Base-by-base conservation (phyloP, 257 asterid species). In the Solanum okadae region DNA sequence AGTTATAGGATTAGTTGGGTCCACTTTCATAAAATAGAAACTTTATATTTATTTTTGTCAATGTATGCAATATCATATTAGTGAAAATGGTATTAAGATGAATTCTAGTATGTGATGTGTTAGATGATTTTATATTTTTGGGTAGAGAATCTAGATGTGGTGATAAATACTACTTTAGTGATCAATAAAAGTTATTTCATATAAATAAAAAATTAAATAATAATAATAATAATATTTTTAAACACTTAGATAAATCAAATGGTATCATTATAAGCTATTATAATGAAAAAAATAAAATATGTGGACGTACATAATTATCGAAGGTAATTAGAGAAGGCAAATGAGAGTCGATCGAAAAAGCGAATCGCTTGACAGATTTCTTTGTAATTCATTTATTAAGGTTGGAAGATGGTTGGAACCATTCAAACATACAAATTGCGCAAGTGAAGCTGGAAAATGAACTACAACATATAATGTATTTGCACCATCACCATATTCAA, bases 331-430 rank as follows among this genome's bases (percentile, higher is more conserved):
- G 8, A 1, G 22, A 49, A 49, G 59, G 59, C 3, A 15, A 5
- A 49, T 49, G 61, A 5, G 61, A 49, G 11, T 6, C n/a, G 3
- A 46, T 14, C 3, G 0, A 18, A 56, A 56, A 6, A 16, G 1
- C 1, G 0, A 8, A 18, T 0, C 4, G 4, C 65, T 56, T 18
- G 11, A 56, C 0, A 18, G 0, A 56, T 2, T 20, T 0, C 0
- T 6, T 56, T 20, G 8, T 56, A 56, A 20, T 56, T 56, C 65
- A 56, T 56, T 20, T 0, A 18, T 18, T 18, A 56, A 20, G 4
- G 23, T 56, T 56, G 7, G n/a, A 7, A 20, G 3, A 56, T 56
- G n/a, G 4, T 18, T 59, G 12, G 10, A 59, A 59, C 27, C 5
- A 59, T 20, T 59, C n/a, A 22, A 1, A 22, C 25, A 1, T 20